Percentiles rank a stretch among this genome's conserved stretches.
phyloP scores from a whole-genome alignment of 306 rosid genomes.

The Argentina anserina region DNA sequence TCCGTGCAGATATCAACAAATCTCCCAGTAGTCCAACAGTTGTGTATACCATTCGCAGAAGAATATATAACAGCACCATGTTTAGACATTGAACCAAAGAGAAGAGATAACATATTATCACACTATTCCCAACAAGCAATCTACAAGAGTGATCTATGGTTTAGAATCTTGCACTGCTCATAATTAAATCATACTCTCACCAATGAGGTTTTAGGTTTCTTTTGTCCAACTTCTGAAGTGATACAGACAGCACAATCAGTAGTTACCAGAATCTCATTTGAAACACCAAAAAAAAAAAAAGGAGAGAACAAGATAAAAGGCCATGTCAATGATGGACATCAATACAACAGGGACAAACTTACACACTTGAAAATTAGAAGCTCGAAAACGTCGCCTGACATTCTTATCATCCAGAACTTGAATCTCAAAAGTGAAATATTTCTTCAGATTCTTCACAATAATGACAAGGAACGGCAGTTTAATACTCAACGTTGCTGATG shows the following conservation, averaged over 20 bases:
- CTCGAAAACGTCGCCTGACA: slow-evolving; percentile 87
- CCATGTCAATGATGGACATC: slow-evolving; percentile 17
- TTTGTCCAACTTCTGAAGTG: not conserved
- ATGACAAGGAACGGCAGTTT: slow-evolving; percentile 87
- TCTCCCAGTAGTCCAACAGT: not conserved
- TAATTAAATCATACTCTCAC: not conserved
- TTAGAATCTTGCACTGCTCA: not conserved
- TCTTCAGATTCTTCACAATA: slow-evolving; percentile 90
- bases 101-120: not conserved
- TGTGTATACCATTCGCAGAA: not conserved
- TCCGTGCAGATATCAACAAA: not conserved
- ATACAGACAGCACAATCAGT: not conserved
- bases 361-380: slow-evolving; percentile 99
- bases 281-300: not conserved
- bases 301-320: slow-evolving; percentile 6
- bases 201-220: not conserved
- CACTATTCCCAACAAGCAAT: too few species aligned
- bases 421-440: slow-evolving; percentile 92
- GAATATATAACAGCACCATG: not conserved
- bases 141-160: not conserved
- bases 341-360: slow-evolving; percentile 70
- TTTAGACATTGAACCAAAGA: not conserved
- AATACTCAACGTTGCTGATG: slow-evolving; percentile 89
- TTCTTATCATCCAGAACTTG: slow-evolving; percentile 92
- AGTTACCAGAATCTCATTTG: slow-evolving; percentile 3